phyloP scores from a whole-genome alignment of 2,329 filamentous ascomycete genomes.

The Pseudogymnoascus sp. region DNA sequence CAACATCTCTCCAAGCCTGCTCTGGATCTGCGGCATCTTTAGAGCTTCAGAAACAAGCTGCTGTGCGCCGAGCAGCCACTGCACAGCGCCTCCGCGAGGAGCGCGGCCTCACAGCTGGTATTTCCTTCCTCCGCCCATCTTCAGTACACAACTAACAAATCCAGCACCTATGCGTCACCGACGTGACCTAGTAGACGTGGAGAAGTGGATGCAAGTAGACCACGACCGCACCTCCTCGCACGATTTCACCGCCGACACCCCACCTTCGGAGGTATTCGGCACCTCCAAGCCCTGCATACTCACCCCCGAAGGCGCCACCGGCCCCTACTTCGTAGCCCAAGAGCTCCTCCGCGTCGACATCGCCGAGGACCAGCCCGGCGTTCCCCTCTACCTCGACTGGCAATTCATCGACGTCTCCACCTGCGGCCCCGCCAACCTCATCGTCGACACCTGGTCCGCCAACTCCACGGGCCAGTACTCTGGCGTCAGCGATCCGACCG shows the following conservation, averaged over 20 bases:
- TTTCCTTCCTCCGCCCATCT: neutral
- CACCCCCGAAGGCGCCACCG: neutral
- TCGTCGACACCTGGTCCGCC: neutral
- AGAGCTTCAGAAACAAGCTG: neutral
- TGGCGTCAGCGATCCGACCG: conserved; percentile 13
- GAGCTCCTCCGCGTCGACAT: conserved; percentile 32
- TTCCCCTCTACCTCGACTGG: conserved; percentile 32
- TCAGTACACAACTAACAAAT: neutral
- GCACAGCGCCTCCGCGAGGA: neutral
- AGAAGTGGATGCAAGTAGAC: neutral
- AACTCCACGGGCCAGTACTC: neutral
- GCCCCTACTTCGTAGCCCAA: conserved; percentile 24
- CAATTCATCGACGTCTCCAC: conserved; percentile 33
- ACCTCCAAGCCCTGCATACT: neutral
- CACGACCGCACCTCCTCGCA: neutral
- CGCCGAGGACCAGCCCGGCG: conserved; percentile 28
- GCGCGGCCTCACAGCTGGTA: neutral
- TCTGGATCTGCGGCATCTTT: neutral
- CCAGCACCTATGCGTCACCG: neutral
- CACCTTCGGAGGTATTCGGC: neutral
- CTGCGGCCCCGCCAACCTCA: conserved; percentile 28
- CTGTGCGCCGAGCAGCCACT: neutral
- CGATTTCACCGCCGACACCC: neutral
- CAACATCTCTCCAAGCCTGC: neutral
- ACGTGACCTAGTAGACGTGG: neutral